Percentiles rank a stretch among this genome's conserved stretches.
Conservation (phyloP, 306 rosid genomes). For the Glycine tomentella region DNA sequence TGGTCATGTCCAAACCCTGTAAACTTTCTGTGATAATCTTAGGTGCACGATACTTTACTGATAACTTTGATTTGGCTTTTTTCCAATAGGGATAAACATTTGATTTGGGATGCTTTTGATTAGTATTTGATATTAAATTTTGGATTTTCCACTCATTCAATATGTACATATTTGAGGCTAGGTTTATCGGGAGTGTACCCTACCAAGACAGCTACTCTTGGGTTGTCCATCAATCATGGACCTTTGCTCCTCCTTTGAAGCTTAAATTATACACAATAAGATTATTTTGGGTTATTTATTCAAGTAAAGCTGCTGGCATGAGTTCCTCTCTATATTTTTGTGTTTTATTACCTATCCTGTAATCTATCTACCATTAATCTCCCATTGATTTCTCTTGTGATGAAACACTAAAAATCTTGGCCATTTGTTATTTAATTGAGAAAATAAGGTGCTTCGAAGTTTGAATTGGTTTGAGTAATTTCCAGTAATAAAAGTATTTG, state of each 20-base stretch:
- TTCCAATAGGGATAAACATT: background rate
- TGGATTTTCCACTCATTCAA: background rate
- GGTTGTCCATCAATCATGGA: background rate
- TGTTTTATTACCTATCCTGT: background rate
- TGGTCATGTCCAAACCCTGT: too few species aligned
- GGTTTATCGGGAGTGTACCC: background rate
- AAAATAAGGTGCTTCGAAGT: conserved; percentile 14
- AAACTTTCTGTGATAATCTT: too few species aligned
- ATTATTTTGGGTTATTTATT: conserved; percentile 11
- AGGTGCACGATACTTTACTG: too few species aligned
- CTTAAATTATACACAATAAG: conserved; percentile 20
- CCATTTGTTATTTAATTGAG: conserved; percentile 29
- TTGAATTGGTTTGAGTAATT: conserved; percentile 26
- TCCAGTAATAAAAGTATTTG: conserved; percentile 10
- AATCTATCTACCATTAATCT: background rate
- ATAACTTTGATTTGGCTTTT: too few species aligned
- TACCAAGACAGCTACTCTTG: background rate
- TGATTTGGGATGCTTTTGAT: conserved; percentile 2
- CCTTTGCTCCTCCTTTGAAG: background rate
- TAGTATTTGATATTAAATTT: background rate
- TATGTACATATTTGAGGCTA: background rate
- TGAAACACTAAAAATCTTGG: conserved; percentile 30
- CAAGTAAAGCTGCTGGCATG: background rate
- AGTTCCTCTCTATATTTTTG: background rate
- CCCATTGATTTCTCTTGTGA: conserved; percentile 22